Evolutionary conservation across 1,139 yeast species (phyloP).

Genomic region (Debaryomyces nepalensis): DNA sequence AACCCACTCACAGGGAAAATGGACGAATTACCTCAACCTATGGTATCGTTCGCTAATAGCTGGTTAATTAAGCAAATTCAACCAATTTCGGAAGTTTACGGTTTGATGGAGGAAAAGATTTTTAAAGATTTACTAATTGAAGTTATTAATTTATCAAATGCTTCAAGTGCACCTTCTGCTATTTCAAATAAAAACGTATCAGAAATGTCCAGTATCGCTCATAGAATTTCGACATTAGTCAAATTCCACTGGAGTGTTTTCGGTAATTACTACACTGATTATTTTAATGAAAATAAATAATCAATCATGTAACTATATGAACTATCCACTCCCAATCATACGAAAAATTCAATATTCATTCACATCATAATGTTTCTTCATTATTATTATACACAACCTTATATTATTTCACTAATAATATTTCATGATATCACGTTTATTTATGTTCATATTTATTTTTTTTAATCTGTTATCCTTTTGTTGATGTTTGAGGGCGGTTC

Average conservation of each 20-base stretch:
- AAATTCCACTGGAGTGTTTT: constrained; percentile 81
- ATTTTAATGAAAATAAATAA: constrained; percentile 18
- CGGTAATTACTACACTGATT: constrained; percentile 53
- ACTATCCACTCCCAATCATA: neutral
- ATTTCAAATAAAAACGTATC: constrained; percentile 26
- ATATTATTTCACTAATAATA: constrained; percentile 7
- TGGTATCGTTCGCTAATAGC: constrained; percentile 69
- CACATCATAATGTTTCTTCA: neutral
- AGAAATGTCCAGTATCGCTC: constrained; percentile 55
- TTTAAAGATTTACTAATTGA: constrained; percentile 54
- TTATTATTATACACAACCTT: neutral
- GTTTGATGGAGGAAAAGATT: constrained; percentile 71
- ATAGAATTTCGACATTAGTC: constrained; percentile 59
- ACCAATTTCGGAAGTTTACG: constrained; percentile 80
- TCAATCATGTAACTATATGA: neutral
- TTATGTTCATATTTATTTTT: constrained; percentile 11
- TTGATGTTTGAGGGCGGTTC: constrained; percentile 12
- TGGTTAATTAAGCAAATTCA: constrained; percentile 89
- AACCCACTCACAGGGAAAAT: constrained; percentile 12
- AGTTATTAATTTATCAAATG: constrained; percentile 28
- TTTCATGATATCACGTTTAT: constrained; percentile 11
- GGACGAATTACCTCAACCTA: constrained; percentile 37
- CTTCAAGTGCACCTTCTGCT: constrained; percentile 12
- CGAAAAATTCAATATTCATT: neutral
- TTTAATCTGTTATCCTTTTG: constrained; percentile 5